A percentile compares a stretch with the other conserved stretches of the same genome.
These are phyloP conservation scores for Tarenaya hassleriana DNA, from an alignment of 345 rosid species.

Conservation along the genomic window DNA sequence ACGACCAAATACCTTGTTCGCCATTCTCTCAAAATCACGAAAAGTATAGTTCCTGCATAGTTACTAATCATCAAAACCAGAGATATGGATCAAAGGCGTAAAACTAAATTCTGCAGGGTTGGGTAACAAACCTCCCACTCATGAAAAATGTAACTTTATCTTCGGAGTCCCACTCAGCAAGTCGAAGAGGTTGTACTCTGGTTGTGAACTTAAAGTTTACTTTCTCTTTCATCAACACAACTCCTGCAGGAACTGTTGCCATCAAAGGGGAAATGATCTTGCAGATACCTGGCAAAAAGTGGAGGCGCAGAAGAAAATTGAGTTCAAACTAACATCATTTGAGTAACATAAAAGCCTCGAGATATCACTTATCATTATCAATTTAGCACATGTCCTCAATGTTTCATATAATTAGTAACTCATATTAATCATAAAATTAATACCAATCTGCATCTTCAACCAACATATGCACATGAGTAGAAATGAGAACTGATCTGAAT, in stretches of 20 bases:
- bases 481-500: not conserved
- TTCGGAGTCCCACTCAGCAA: conserved; percentile 91
- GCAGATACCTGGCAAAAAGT: conserved; percentile 63
- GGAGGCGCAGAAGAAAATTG: conserved; percentile 11
- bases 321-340: not conserved
- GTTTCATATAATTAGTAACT: not conserved
- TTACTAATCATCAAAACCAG: conserved; percentile 23
- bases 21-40: conserved; percentile 98
- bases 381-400: not conserved
- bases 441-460: conserved; percentile 1
- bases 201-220: conserved; percentile 94
- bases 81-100: conserved; percentile 3
- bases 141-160: conserved; percentile 93
- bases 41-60: conserved; percentile 83
- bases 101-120: conserved; percentile 10
- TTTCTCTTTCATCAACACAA: conserved; percentile 81
- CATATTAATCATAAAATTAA: not conserved
- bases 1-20: conserved; percentile 90
- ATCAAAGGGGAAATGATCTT: conserved; percentile 81
- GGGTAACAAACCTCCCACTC: conserved; percentile 82
- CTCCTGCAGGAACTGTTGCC: conserved; percentile 91
- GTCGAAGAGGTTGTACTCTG: conserved; percentile 96
- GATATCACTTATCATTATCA: not conserved
- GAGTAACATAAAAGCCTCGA: not conserved
- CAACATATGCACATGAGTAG: conserved; percentile 10